Evolutionary conservation across 1,284 basidiomycete species (phyloP).

Genomic region (Malassezia obtusa): DNA sequence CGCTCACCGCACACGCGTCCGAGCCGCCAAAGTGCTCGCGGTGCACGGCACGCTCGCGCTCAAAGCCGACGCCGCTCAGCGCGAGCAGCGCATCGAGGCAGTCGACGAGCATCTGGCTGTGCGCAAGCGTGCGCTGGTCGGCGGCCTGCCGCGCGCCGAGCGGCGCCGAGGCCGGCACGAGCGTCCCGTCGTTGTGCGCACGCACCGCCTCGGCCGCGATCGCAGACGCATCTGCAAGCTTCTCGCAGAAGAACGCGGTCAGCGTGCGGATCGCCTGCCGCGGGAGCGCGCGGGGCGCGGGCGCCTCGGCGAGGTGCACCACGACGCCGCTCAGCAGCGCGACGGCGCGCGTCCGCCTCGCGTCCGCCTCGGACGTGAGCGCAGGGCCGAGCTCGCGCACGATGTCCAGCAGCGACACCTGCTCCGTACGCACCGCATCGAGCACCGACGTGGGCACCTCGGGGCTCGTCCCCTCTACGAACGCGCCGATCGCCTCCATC

Average conservation of each 20-base stretch:
- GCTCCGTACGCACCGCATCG: constrained; percentile 20
- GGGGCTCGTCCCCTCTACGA: constrained; percentile 25
- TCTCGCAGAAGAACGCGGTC: constrained; percentile 70
- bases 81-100: constrained; percentile 61
- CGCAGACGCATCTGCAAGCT: constrained; percentile 68
- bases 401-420: constrained; percentile 58
- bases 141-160: constrained; percentile 20
- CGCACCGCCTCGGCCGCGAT: constrained; percentile 29
- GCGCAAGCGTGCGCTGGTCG: constrained; percentile 27
- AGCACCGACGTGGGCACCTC: constrained; percentile 26
- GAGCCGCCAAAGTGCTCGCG: constrained; percentile 60
- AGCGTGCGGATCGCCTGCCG: constrained; percentile 66
- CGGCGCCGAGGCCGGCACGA: constrained; percentile 30
- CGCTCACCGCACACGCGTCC: constrained; percentile 61
- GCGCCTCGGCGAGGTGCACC: constrained; percentile 20
- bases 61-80: constrained; percentile 48
- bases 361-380: constrained; percentile 73
- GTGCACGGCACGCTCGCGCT: background rate
- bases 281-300: constrained; percentile 52
- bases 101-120: constrained; percentile 36
- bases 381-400: constrained; percentile 78
- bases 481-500: constrained; percentile 24
- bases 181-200: constrained; percentile 23
- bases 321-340: constrained; percentile 29
- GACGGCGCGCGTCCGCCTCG: constrained; percentile 66